A percentile compares a stretch with the other conserved stretches of the same genome.
Conservation (phyloP, 1,284 basidiomycete species). For the Meira nashicola region DNA sequence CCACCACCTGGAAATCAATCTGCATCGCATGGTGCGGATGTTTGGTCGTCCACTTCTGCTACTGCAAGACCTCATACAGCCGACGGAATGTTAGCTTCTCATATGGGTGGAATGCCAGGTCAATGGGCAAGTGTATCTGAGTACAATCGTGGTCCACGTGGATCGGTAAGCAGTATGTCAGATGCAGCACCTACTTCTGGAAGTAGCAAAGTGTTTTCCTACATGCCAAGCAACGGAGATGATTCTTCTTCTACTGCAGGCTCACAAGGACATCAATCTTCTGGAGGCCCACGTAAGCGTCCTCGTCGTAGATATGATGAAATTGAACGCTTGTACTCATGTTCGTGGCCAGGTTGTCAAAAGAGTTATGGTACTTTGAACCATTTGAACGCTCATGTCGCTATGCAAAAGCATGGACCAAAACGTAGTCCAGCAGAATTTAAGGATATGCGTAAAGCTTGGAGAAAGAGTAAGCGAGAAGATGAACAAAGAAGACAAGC, state of each 20-base stretch:
- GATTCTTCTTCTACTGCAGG: constrained; percentile 18
- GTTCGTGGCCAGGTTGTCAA: constrained; percentile 72
- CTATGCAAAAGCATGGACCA: constrained; percentile 81
- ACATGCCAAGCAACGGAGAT: constrained; percentile 24
- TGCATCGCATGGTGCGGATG: constrained; percentile 21
- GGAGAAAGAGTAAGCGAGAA: constrained; percentile 88
- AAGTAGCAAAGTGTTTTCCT: constrained; percentile 33
- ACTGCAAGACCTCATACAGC: constrained; percentile 43
- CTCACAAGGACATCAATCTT: constrained; percentile 9
- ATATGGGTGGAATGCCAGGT: not conserved
- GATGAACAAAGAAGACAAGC: constrained; percentile 51
- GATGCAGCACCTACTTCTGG: not conserved
- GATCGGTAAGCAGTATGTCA: constrained; percentile 6
- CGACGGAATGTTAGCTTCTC: constrained; percentile 36
- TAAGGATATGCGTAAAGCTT: constrained; percentile 91
- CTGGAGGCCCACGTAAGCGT: constrained; percentile 32
- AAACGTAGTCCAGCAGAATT: constrained; percentile 86
- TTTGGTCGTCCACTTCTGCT: constrained; percentile 37
- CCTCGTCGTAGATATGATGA: constrained; percentile 43
- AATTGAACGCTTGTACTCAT: constrained; percentile 84
- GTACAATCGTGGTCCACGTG: constrained; percentile 7
- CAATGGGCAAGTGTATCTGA: constrained; percentile 4
- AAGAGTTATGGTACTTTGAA: constrained; percentile 83
- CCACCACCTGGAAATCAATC: constrained; percentile 11
- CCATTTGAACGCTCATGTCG: constrained; percentile 85